These are phyloP conservation scores for Xylaria scruposa DNA, from an alignment of 495 filamentous ascomycete species.

Conservation along the genomic window DNA sequence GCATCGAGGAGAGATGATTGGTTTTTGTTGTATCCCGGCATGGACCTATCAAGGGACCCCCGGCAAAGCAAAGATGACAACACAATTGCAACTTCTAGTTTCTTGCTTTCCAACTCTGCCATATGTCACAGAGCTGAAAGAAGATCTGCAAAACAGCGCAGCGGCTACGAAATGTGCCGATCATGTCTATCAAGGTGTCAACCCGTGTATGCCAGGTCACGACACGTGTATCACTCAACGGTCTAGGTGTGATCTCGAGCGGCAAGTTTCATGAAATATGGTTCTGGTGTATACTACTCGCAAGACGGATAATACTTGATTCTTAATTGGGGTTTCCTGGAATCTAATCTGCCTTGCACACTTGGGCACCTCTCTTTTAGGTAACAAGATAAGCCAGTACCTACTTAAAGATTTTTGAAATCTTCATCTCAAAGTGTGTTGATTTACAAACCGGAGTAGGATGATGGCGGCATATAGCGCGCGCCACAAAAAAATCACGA, in stretches of 20 bases:
- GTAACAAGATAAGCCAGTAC: neutral
- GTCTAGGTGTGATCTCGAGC: neutral
- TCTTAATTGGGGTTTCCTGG: neutral
- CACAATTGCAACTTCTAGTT: conserved; percentile 17
- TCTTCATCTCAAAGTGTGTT: neutral
- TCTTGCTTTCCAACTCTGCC: neutral
- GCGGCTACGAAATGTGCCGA: conserved; percentile 1
- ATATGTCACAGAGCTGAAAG: conserved; percentile 1
- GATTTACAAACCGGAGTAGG: conserved; percentile 5
- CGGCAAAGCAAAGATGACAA: conserved; percentile 6
- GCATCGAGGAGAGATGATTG: neutral
- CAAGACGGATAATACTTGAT: neutral
- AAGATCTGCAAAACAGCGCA: neutral
- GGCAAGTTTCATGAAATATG: neutral
- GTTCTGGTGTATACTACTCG: neutral
- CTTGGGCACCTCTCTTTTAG: neutral
- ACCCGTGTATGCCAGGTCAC: neutral
- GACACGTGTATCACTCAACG: neutral
- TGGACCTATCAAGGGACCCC: conserved; percentile 1
- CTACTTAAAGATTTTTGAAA: neutral
- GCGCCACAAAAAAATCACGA: conserved; percentile 13
- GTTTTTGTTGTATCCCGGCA: neutral
- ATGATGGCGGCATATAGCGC: neutral
- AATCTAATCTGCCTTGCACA: neutral
- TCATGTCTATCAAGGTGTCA: neutral